Evolutionary conservation across 2,329 filamentous ascomycete genomes (phyloP), one percentile per base, ranked within the genome.

Genomic region (Trichoderma afroharzianum): DNA sequence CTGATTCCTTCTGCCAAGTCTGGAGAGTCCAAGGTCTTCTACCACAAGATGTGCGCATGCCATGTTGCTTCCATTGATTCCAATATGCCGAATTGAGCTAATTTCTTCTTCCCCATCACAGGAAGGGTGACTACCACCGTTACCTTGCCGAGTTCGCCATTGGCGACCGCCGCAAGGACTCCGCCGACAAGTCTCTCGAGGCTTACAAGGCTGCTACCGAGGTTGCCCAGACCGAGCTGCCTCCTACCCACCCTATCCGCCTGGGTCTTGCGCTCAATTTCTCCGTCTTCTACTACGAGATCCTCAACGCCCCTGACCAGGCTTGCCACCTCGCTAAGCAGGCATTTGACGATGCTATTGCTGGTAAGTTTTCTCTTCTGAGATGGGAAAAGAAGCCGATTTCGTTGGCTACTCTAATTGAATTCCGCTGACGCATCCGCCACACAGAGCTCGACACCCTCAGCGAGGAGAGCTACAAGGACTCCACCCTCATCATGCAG

Each of bases 261-360:
- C 93, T 98, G 76, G 95, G 95, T 83, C 92, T 98, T 80, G 95
- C 95, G 76, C 91, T 98, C 78, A 98, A 98, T 92, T 98, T 98
- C 91, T 97, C 95, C 76, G 95, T 98, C 81, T 98, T 98, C 90
- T 98, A 98, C 92, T 99, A 99, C 85, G 96, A 99, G 91, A 99
- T 98, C 83, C 89, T 98, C 80, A 99, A 98, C 89, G 94, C 95
- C 57, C 95, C 95, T 75, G 96, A 98, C 84, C 95, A 97, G 87
- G 95, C 95, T 82, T 98, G 95, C 91, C 95, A 97, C 84, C 91
- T 98, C 78, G 95, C 95, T 85, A 98, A 98, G 91, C 95, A 98
- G 88, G 95, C 96, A 63, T 98, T 98, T 81, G 95, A 98, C 82
- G 95, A 98, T 85, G 95, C 95, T 77, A 98, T 98, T 89, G 95